Evolutionary conservation across 2,329 filamentous ascomycete species (phyloP), one percentile per base, ranked within the genome.

Genomic region (Geoglossum cookeanum): DNA sequence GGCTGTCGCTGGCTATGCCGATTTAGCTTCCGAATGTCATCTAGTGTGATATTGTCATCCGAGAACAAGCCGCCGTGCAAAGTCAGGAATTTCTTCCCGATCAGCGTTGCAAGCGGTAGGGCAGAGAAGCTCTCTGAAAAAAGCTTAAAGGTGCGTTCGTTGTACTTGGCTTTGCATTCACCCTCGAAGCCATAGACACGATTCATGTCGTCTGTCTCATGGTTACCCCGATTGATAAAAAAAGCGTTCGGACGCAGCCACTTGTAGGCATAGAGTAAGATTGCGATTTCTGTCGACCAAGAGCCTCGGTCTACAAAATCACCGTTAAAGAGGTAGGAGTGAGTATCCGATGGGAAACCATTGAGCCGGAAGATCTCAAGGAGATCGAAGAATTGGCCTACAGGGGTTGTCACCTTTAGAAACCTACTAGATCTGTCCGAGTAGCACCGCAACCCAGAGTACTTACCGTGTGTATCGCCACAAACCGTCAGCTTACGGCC

Each of bases 191-290:
- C 92, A 68, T 98, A 98, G 57, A 92, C 90, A 63, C 88, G 83
- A 76, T 98, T 98, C 92, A 98, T 98, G 71, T 96, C 91, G 68
- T 97, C 91, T 54, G 92, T 97, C 74, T 98, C 92, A 72, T 98
- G 92, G 72, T 98, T 98, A 64, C 92, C 92, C 60, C 92, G 83
- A 76, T 98, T 98, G 62, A 98, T 75, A 79, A 94, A 97, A 77
- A 98, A 91, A 57, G 77, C 81, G 48, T 81, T 79, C 6, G 92
- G 92, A 57, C 86, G 82, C 65, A 97, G 71, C 91, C 88, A 95
- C 75, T 98, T 98, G 78, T 95, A 94, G 49, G 91, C 86, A 70
- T 96, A 98, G 22, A 98, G 76, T 9, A 96, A 76, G 52, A 98
- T 77, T 9, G 89, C 91, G 63, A 98, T 94, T 69, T 98, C 92